Evolutionary conservation across 257 asterid genomes (phyloP), one percentile per base, ranked within the genome.

Genomic region (Marsdenia floribunda): DNA sequence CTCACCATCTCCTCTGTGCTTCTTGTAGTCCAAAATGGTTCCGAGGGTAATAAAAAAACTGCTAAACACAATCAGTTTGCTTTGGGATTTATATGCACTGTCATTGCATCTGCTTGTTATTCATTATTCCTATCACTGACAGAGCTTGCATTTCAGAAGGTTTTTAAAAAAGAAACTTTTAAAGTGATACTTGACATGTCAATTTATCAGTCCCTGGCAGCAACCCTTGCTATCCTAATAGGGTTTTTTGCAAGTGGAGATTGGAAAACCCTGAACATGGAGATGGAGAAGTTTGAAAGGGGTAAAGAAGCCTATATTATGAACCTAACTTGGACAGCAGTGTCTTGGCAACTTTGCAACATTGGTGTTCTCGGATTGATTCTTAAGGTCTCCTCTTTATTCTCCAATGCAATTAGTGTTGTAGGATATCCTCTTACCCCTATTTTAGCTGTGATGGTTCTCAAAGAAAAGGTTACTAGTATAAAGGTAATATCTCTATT

Each of bases 1-100:
- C 84, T 87, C 12, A 79, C 87, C 1, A n/a, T 83, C 14, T 90
- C 93, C 58, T 82, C 98, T 5, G 18, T 86, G 0, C 87, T 91
- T 11, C 93, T 91, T 3, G 89, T 91, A 0, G 77, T 93, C 80
- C 87, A 80, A 18, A 72, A 78, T 0, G 90, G 86, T 40, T 50
- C 87, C 0, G 90, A 73, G 1, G 82, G 70, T 19, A 71, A 57
- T 68, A 80, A 81, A 46, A 33, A 42, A 29, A 29, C 33, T 5
- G 3, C 74, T 5, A 53, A 73, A 5, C 60, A 61, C 1, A 82
- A 83, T 37, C 82, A 70, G 10, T 52, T 40, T 2, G 46, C 69
- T 35, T 1, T 69, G 0, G 93, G 91, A 0, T 59, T 82, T 44
- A 13, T 77, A 7, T 86, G 85, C 82, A 83, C 90, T 0, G 54